phyloP scores from a whole-genome alignment of 2,329 filamentous ascomycete species.

The Calonectria crousiana region DNA sequence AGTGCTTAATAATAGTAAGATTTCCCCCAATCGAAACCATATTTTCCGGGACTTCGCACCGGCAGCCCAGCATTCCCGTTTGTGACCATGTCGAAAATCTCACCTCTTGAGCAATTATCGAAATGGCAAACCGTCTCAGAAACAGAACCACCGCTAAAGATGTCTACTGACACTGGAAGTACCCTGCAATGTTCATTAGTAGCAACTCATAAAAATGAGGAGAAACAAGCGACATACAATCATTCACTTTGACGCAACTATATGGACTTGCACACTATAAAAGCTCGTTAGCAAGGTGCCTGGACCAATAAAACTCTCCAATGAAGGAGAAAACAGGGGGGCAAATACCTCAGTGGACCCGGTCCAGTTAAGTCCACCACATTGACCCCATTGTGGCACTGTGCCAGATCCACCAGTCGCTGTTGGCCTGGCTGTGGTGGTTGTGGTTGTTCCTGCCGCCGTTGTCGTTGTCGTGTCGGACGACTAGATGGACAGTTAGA shows the following conservation, averaged over 20 bases:
- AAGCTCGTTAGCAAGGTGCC: not conserved
- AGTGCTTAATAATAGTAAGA: not conserved
- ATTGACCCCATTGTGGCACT: slow-evolving; percentile 36
- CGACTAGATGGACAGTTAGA: not conserved
- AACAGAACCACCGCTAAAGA: not conserved
- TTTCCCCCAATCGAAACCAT: not conserved
- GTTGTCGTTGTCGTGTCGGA: not conserved
- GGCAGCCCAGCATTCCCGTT: not conserved
- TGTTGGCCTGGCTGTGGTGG: slow-evolving; percentile 1
- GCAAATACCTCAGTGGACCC: slow-evolving; percentile 24
- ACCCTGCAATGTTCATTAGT: slow-evolving; percentile 8
- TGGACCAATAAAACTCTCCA: fast-evolving
- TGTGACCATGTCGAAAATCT: not conserved
- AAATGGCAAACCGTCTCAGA: not conserved
- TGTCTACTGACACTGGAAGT: slow-evolving; percentile 20
- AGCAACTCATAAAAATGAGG: not conserved
- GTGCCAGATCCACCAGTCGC: slow-evolving; percentile 17
- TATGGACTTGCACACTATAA: slow-evolving; percentile 26
- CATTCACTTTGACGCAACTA: slow-evolving; percentile 31
- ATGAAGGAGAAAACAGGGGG: not conserved
- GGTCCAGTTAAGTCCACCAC: slow-evolving; percentile 30
- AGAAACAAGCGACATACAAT: slow-evolving; percentile 19
- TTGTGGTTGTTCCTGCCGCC: slow-evolving; percentile 18
- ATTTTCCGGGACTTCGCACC: not conserved
- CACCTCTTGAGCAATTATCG: not conserved